These are phyloP conservation scores for Macaranga tanarius DNA, from an alignment of 441 rosid species.

Conservation along the genomic window DNA sequence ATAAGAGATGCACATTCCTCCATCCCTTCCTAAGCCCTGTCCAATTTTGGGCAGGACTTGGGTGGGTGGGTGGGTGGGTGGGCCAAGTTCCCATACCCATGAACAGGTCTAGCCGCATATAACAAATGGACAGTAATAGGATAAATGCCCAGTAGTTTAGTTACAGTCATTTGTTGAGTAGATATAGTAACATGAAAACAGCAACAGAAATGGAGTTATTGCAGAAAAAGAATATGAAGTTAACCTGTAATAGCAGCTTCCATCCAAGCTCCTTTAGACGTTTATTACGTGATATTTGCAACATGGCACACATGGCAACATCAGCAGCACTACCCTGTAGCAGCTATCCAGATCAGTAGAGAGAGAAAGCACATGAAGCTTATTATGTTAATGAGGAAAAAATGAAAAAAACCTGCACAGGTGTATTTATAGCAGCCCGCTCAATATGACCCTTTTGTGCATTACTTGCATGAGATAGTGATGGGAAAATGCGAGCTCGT, in stretches of 20 bases:
- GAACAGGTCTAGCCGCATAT: no score
- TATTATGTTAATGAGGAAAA: constrained; percentile 12
- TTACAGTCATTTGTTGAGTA: no score
- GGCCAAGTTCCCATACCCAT: no score
- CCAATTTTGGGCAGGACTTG: no score
- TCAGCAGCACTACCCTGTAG: constrained; percentile 98
- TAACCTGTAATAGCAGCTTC: constrained; percentile 90
- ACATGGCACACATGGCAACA: constrained; percentile 98
- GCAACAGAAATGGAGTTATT: neutral
- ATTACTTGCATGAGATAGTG: constrained; percentile 37
- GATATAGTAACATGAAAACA: no score
- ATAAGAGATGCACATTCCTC: no score
- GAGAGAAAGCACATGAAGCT: constrained; percentile 7
- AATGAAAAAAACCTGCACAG: constrained; percentile 72
- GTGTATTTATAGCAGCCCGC: constrained; percentile 96
- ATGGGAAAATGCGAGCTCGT: constrained; percentile 79
- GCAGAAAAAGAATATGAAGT: constrained; percentile 15
- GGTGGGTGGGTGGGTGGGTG: no score
- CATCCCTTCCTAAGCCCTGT: no score
- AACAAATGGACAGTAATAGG: no score
- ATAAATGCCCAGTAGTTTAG: no score
- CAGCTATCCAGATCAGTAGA: constrained; percentile 21
- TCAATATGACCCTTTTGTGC: constrained; percentile 68
- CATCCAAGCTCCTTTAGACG: constrained; percentile 82
- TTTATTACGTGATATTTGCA: constrained; percentile 67